A percentile compares a stretch with the other conserved stretches of the same genome.
Conservation (phyloP, 2,329 filamentous ascomycete genomes). For the Akanthomyces muscarius region DNA sequence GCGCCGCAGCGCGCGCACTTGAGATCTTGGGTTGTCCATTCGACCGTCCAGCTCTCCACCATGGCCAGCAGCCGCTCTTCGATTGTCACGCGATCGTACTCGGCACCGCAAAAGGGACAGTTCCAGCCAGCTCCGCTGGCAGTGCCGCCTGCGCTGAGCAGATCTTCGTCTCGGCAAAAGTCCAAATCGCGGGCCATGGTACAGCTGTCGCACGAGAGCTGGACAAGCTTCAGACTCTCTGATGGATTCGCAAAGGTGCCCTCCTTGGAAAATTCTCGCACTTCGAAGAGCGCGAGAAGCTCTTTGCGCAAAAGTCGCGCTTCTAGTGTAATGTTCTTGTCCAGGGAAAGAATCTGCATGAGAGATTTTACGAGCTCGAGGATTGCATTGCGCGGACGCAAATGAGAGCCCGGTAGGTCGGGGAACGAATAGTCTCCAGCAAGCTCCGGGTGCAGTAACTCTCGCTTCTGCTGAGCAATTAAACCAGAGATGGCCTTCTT, state of each 20-base stretch:
- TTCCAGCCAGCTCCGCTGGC: conserved; percentile 55
- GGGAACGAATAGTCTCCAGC: conserved; percentile 86
- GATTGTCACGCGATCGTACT: conserved; percentile 73
- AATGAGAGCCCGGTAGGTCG: conserved; percentile 66
- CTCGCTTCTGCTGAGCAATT: conserved; percentile 80
- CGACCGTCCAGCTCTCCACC: conserved; percentile 69
- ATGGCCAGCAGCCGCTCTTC: conserved; percentile 78
- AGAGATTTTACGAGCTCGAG: conserved; percentile 89
- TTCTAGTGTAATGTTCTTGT: conserved; percentile 86
- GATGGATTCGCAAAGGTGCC: conserved; percentile 86
- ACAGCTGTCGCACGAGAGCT: conserved; percentile 85
- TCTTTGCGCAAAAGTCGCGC: conserved; percentile 86
- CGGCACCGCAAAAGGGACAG: conserved; percentile 70
- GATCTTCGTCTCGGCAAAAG: conserved; percentile 81
- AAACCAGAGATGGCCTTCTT: conserved; percentile 82
- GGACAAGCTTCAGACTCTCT: conserved; percentile 65
- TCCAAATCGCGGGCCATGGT: conserved; percentile 86
- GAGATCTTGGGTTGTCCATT: conserved; percentile 87
- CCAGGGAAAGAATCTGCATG: conserved; percentile 87
- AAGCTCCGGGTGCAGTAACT: conserved; percentile 84
- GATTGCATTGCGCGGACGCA: conserved; percentile 58
- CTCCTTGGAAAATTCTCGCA: conserved; percentile 87
- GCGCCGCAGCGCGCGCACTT: conserved; percentile 71
- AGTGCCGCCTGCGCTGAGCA: conserved; percentile 47
- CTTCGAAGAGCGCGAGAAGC: conserved; percentile 82